Base-by-base conservation (phyloP, 108 stramenopile genomes). In the Cyclostephanos tholiformis region DNA sequence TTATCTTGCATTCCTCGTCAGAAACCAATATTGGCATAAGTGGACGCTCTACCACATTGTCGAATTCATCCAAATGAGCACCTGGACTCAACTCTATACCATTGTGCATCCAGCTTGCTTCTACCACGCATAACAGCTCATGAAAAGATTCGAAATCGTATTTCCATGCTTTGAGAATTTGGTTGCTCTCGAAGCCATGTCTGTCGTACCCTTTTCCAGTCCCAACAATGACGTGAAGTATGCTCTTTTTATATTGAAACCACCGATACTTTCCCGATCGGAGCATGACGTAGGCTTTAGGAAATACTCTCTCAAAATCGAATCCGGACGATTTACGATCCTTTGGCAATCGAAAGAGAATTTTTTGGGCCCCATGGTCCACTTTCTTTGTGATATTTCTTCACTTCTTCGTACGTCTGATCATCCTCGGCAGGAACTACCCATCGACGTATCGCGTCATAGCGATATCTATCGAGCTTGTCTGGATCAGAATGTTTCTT, bases 21-120 rank as follows among this genome's bases (percentile, higher is more conserved):
- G 14, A 36, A 9, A 50, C 82, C 17, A 19, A 74, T 30, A 19
- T 29, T 13, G 76, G 35, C n/a, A 76, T 65, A 41, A 74, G 72
- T 38, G 49, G 49, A 5, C 39, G 72, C 68, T 26, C 12, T 1
- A 82, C 20, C 68, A 74, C 76, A 13, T 65, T 35, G 49, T 82
- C 82, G 48, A 69, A 61, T 39, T 68, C 72, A 22, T 25, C 36
- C 17, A 82, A 36, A 48, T 60, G 5, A 38, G 29, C 44, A 3
- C 64, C 58, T 0, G 68, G 74, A 1, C 44, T 71, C 30, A 76
- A 32, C 56, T 75, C 74, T 43, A 2, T 25, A 11, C 79, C 79
- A 11, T 75, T 63, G 58, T 60, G 71, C n/a, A 75, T 60, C 79
- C 79, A 80, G 58, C 79, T 80, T 20, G 79, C 79, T 20, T 75